phyloP scores from a whole-genome alignment of 2,329 filamentous ascomycete genomes.

The Peltaster fructicola region DNA sequence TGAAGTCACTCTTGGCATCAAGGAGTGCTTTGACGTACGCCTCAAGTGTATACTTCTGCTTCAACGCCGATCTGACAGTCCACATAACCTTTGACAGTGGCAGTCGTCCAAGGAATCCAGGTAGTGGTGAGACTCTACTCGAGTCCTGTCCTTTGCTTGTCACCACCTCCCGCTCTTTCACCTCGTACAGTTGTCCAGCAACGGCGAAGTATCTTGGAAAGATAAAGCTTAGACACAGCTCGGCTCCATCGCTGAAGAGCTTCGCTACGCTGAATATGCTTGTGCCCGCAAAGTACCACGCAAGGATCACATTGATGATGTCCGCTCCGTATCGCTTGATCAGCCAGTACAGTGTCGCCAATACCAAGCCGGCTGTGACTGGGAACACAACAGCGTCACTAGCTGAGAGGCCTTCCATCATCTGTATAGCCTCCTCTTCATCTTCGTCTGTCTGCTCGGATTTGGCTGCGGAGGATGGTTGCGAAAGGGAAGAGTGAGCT shows the following conservation, averaged over 20 bases:
- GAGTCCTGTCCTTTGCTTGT: slow-evolving; percentile 3
- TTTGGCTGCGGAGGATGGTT: slow-evolving; percentile 61
- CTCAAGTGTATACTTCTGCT: slow-evolving; percentile 34
- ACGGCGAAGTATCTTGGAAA: slow-evolving; percentile 55
- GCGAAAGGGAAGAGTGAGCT: slow-evolving; percentile 66
- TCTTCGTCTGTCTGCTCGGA: slow-evolving; percentile 36
- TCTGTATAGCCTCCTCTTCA: slow-evolving; percentile 35
- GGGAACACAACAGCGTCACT: slow-evolving; percentile 77
- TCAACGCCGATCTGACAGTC: slow-evolving; percentile 29
- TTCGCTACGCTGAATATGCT: slow-evolving; percentile 61
- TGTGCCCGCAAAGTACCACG: slow-evolving; percentile 66
- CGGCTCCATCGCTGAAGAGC: slow-evolving; percentile 54
- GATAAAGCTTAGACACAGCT: slow-evolving; percentile 45
- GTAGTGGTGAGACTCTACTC: slow-evolving; percentile 30
- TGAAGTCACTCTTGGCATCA: slow-evolving; percentile 33
- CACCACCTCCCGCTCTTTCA: slow-evolving; percentile 21
- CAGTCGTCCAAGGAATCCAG: slow-evolving; percentile 30
- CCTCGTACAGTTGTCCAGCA: slow-evolving; percentile 32
- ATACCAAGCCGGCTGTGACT: slow-evolving; percentile 51
- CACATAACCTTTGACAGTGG: slow-evolving; percentile 33
- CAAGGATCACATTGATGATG: slow-evolving; percentile 65
- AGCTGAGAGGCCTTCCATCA: slow-evolving; percentile 51
- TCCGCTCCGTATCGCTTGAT: slow-evolving; percentile 78
- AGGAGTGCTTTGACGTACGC: slow-evolving; percentile 30
- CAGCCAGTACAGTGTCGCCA: slow-evolving; percentile 66